Evolutionary conservation across 768 basidiomycete genomes (phyloP), one percentile per base, ranked within the genome.

Genomic region (Lactifluus subvellereus): DNA sequence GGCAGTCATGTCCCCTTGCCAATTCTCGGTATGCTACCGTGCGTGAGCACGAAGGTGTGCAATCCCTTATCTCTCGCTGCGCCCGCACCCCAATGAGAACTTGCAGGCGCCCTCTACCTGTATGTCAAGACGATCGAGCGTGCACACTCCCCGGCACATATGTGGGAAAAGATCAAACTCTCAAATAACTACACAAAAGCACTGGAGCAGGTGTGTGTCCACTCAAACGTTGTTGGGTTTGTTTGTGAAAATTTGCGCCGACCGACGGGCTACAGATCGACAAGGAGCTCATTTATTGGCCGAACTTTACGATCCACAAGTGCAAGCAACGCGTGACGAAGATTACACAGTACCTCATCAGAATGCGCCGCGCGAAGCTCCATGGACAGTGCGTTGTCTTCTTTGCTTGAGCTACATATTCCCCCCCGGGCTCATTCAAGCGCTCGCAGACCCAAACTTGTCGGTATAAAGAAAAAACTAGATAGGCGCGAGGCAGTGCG

Each of bases 251-350:
- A 47, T 18, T 2, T 1, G 14, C 11, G 11, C 22, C 45, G 27
- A 40, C 27, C 6, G 6, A 5, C 10, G 14, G 20, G 2, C 9
- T 60, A 13, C 22, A 98, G 95, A 96, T 99, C 71, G 97, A 98
- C 79, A 82, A 80, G 57, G 93, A 98, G 71, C 82, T 98, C 64
- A 82, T 94, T n/a, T 93, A 98, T 73, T 98, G 97, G 97, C 96
- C 97, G 4, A 94, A 94, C 70, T 98, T 96, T 74, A 86, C 86
- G 37, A 89, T 94, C 58, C 97, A 98, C 79, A 98, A 98, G 77
- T 98, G 97, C 84, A 99, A 99, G 80, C 97, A 99, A 77, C 86
- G 97, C 50, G 82, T 98, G 35, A 99, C 97, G 11, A 99, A 98
- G 79, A 98, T 99, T 69, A 98, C 96, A 0, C 97, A 99, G 73